These are phyloP conservation scores for Coniosporium uncinatum DNA, from an alignment of 2,329 filamentous ascomycete genomes.

Conservation along the genomic window DNA sequence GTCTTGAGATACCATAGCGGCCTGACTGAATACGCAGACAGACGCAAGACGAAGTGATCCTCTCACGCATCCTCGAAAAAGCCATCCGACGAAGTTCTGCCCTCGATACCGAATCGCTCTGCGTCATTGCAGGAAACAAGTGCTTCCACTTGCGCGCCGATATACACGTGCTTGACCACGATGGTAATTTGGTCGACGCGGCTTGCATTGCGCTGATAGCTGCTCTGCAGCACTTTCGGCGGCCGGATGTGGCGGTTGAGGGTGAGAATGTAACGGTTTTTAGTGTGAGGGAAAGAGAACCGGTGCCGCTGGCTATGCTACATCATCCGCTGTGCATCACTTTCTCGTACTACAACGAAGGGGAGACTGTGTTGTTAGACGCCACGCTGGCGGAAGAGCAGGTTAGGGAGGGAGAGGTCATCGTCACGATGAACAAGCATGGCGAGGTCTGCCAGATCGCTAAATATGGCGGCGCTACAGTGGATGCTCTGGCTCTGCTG, in stretches of 20 bases:
- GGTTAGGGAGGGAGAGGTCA: conserved; percentile 65
- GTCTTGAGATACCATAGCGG: not conserved
- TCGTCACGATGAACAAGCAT: conserved; percentile 82
- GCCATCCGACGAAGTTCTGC: conserved; percentile 89
- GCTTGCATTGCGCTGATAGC: conserved; percentile 85
- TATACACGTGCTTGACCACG: conserved; percentile 85
- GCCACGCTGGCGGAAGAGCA: conserved; percentile 72
- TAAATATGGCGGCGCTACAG: conserved; percentile 79
- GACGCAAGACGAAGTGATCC: conserved; percentile 77
- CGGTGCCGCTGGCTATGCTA: conserved; percentile 83
- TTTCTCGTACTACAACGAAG: conserved; percentile 77
- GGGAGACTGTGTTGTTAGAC: conserved; percentile 67
- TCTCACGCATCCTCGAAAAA: conserved; percentile 89
- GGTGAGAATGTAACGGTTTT: conserved; percentile 83
- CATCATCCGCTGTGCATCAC: conserved; percentile 91
- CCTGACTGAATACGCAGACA: conserved; percentile 42
- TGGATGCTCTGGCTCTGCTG: conserved; percentile 75
- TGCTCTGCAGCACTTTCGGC: conserved; percentile 84
- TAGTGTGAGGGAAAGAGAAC: conserved; percentile 78
- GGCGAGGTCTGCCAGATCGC: conserved; percentile 90
- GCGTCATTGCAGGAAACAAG: conserved; percentile 84
- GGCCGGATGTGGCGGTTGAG: conserved; percentile 83
- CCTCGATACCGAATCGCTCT: conserved; percentile 92
- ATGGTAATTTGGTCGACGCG: conserved; percentile 85
- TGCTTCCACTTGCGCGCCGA: conserved; percentile 91